Evolutionary conservation across 306 rosid species (phyloP), one percentile per base, ranked within the genome.

Genomic region (Lathyrus aphaca): DNA sequence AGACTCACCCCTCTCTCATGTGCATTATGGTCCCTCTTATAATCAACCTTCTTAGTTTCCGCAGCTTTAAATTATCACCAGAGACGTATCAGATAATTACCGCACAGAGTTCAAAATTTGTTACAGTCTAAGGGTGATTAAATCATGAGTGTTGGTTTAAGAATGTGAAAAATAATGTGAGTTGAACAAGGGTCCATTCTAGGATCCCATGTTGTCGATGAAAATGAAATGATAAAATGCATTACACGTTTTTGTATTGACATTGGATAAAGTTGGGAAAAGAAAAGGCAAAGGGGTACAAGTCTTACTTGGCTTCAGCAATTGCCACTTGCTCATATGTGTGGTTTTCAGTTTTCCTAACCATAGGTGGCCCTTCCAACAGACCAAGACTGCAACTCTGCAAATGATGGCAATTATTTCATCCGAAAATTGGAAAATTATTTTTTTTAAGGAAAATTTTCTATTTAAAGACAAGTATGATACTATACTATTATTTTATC

Each of bases 11-110:
- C 16, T 60, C 35, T 70, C 17, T 40, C 81, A 76, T 66, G 81
- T 80, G 84, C 75, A 49, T 16, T 17, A 48, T 71, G 77, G 73
- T 77, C 65, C 72, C 67, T 58, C 44, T 19, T 65, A 25, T 17
- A 8, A 49, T n/a, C 64, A 37, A 66, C 50, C 58, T 63, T 39
- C 57, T 62, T 39, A 25, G 71, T 77, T 64, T 40, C 43, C 12
- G 12, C 42, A 57, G 21, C 42, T 57, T 30, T 57, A 3, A 57
- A 57, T 57, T 57, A 30, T 56, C 63, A 13, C 32, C 35, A 11
- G 6, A 25, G 29, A 3, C 29, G 29, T 25, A 4, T 4, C 3
- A 25, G 29, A 25, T 25, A 3, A 25, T 4, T 25, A 25, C 3
- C 3, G 3, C 3, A 23, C 25, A 23, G 1, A 23, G 3, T 23